These are phyloP conservation scores for Entonaema liquescens DNA, from an alignment of 495 filamentous ascomycete genomes.

Conservation along the genomic window DNA sequence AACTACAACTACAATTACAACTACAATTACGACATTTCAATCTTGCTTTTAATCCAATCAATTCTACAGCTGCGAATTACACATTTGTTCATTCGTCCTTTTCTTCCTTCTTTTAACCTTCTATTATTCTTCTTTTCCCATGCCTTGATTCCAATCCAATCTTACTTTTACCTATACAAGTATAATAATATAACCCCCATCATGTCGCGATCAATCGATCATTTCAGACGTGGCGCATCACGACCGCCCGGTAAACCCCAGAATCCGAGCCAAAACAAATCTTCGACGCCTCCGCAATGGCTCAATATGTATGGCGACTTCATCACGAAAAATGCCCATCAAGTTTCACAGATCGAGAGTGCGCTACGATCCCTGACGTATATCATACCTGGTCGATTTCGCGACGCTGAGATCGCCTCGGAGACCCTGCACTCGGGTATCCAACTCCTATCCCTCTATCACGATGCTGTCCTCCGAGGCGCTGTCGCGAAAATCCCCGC, in stretches of 20 bases:
- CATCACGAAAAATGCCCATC: slow-evolving; percentile 90
- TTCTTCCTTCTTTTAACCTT: slow-evolving; percentile 1
- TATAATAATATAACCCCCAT: neutral
- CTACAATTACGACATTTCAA: neutral
- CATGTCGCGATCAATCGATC: slow-evolving; percentile 40
- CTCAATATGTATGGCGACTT: slow-evolving; percentile 85
- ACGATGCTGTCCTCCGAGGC: slow-evolving; percentile 85
- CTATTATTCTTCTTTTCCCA: slow-evolving; percentile 6
- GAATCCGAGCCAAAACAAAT: slow-evolving; percentile 33
- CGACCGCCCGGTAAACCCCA: slow-evolving; percentile 32
- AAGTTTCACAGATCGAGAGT: slow-evolving; percentile 92
- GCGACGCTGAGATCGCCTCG: slow-evolving; percentile 92
- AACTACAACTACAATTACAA: neutral
- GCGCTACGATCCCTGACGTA: slow-evolving; percentile 91
- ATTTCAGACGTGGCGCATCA: slow-evolving; percentile 28
- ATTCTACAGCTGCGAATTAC: slow-evolving; percentile 1
- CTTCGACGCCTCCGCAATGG: slow-evolving; percentile 73
- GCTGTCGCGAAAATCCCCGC: slow-evolving; percentile 59
- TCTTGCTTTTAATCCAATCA: neutral
- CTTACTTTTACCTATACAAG: neutral
- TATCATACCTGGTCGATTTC: slow-evolving; percentile 93
- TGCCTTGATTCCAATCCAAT: slow-evolving; percentile 8
- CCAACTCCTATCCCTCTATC: slow-evolving; percentile 91
- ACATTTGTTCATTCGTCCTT: slow-evolving; percentile 3
- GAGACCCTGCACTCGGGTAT: slow-evolving; percentile 90